Evolutionary conservation across 192 early-diverging fungal genomes (phyloP).

Genomic region (Spizellomyces punctatus): DNA sequence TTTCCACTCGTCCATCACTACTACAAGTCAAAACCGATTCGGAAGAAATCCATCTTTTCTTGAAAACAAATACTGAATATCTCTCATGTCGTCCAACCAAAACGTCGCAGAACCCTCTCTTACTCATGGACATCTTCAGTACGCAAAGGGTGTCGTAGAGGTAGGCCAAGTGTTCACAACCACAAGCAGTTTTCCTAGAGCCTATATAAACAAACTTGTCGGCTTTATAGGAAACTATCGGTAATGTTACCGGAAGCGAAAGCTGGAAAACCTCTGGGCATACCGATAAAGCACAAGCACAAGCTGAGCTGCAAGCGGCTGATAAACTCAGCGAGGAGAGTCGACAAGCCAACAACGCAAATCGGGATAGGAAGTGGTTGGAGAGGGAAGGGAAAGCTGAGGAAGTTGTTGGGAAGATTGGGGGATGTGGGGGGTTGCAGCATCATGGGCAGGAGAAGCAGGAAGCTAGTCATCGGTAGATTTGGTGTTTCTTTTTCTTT

Average conservation of each 20-base stretch:
- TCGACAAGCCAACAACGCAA: not conserved
- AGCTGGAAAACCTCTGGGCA: not conserved
- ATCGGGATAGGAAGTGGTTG: not conserved
- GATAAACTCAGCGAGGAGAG: not conserved
- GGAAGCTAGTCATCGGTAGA: not conserved
- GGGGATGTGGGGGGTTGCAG: not conserved
- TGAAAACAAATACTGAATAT: too few relatives aligned
- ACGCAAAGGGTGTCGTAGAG: not conserved
- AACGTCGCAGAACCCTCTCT: not conserved
- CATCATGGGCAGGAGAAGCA: not conserved
- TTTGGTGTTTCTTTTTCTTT: too few relatives aligned
- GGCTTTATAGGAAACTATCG: not conserved
- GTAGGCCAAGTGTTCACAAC: not conserved
- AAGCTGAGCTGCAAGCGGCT: not conserved
- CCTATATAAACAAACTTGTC: too few relatives aligned
- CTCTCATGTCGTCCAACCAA: too few relatives aligned
- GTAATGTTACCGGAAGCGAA: not conserved
- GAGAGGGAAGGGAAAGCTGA: not conserved
- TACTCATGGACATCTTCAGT: conserved; percentile 1
- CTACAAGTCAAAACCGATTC: too few relatives aligned
- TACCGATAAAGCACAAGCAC: not conserved
- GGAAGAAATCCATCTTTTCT: too few relatives aligned
- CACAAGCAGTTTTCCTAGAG: too few relatives aligned
- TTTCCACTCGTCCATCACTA: too few relatives aligned
- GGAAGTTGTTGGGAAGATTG: not conserved